Conservation (phyloP, 352 stramenopile genomes). For the Phytophthora cajani region DNA sequence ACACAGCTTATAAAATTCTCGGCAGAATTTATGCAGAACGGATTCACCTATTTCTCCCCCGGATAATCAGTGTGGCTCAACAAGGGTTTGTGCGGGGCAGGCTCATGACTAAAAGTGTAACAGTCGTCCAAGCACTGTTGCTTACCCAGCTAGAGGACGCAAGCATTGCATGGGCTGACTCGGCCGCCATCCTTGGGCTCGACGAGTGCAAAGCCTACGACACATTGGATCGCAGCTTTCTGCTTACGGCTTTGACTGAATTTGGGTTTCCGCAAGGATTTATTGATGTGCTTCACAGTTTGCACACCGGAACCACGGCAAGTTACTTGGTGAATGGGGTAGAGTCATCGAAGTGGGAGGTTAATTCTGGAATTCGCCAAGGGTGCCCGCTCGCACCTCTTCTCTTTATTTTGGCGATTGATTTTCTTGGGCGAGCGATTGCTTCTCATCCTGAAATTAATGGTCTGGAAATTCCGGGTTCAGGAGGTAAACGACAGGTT, state of each 20-base stretch:
- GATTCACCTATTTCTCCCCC: too few relatives aligned
- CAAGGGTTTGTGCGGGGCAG: too few relatives aligned
- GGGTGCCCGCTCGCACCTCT: slow-evolving; percentile 8
- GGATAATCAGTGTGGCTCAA: too few relatives aligned
- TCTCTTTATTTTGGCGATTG: slow-evolving; percentile 11
- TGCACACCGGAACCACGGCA: slow-evolving; percentile 14
- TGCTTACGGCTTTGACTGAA: neutral
- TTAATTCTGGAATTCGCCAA: slow-evolving; percentile 9
- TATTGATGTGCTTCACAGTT: neutral
- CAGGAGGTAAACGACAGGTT: neutral
- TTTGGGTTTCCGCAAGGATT: slow-evolving; percentile 9
- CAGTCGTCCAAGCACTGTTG: neutral
- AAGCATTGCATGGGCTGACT: slow-evolving; percentile 3
- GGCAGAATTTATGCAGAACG: too few relatives aligned
- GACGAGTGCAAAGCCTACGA: slow-evolving; percentile 15
- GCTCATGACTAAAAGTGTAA: too few relatives aligned
- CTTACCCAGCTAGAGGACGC: neutral
- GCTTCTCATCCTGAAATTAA: neutral
- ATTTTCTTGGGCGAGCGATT: slow-evolving; percentile 4
- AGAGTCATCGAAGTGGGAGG: slow-evolving; percentile 4
- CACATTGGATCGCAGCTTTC: slow-evolving; percentile 7
- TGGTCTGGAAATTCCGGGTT: slow-evolving; percentile 8
- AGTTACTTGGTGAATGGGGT: slow-evolving; percentile 15
- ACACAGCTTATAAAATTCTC: too few relatives aligned
- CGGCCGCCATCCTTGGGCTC: neutral